phyloP scores from a whole-genome alignment of 345 rosid genomes.

The Gossypium mustelinum region DNA sequence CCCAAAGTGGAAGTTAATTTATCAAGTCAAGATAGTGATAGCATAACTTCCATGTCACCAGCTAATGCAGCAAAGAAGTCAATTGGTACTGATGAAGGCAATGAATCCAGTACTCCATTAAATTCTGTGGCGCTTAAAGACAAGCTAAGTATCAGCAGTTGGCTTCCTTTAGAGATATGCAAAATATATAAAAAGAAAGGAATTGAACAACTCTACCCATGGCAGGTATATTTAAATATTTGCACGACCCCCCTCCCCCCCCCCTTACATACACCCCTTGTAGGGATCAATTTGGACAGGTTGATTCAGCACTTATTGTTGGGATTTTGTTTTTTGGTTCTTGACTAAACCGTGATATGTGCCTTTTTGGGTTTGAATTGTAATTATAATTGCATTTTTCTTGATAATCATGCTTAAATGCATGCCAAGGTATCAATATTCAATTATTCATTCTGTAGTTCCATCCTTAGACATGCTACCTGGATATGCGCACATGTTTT shows the following conservation, averaged over 20 bases:
- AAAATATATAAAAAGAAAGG: constrained; percentile 69
- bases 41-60: constrained; percentile 30
- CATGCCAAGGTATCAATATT: neutral
- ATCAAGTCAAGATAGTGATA: constrained; percentile 29
- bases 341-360: neutral
- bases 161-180: constrained; percentile 90
- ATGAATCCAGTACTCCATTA: constrained; percentile 69
- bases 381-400: neutral
- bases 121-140: constrained; percentile 48
- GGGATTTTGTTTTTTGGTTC: neutral
- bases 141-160: constrained; percentile 47
- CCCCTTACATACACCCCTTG: no score
- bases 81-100: constrained; percentile 29
- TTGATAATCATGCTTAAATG: neutral
- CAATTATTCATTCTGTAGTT: neutral
- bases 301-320: neutral
- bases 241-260: neutral
- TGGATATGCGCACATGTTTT: neutral
- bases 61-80: constrained; percentile 32
- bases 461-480: neutral
- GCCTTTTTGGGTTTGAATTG: neutral
- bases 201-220: constrained; percentile 74
- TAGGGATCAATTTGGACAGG: neutral
- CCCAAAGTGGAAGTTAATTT: constrained; percentile 26
- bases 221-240: constrained; percentile 66